Evolutionary conservation across 768 basidiomycete genomes (phyloP), one percentile per base, ranked within the genome.

Genomic region (Hericium erinaceus): DNA sequence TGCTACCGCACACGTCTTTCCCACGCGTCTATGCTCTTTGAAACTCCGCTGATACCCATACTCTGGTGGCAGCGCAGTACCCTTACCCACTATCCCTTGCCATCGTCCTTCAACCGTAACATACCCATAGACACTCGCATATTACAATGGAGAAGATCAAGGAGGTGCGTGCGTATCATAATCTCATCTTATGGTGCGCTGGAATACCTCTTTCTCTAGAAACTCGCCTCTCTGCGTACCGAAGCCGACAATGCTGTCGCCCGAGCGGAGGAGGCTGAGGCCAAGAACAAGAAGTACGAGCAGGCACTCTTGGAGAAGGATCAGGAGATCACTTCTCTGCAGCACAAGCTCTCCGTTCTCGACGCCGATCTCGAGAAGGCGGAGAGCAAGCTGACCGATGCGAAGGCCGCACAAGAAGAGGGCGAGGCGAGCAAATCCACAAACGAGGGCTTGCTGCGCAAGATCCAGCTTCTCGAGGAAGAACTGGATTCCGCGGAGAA

Each of bases 401-500:
- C 77, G 60, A 97, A 98, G 75, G 60, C 68, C 22, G 75, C 76
- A 20, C 78, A 78, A 39, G 80, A 76, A 15, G 92, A 92, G 37
- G 81, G 83, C 52, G 90, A 92, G 64, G 69, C 73, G 11, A 83
- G 81, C 67, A 87, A 82, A 73, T 77, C 79, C 20, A 82, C 82
- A 22, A 88, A 80, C 60, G 95, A 97, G 60, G 78, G 75, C 50
- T 77, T 98, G 57, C 61, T 67, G 37, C 77, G 95, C 61, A 99
- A 98, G 79, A 82, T 98, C 28, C 83, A 89, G 64, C 76, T 98
- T 11, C 76, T 98, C 40, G 95, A 98, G 73, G 93, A 95, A 67
- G 95, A 99, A 73, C 80, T 99, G 3, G 97, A 98, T 67, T 80
- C 82, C 39, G 87, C 95, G 10, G 97, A 99, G 79, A 95, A 93